These are phyloP conservation scores for Aspergillus diversus DNA, from an alignment of 495 filamentous ascomycete genomes.

Conservation along the genomic window DNA sequence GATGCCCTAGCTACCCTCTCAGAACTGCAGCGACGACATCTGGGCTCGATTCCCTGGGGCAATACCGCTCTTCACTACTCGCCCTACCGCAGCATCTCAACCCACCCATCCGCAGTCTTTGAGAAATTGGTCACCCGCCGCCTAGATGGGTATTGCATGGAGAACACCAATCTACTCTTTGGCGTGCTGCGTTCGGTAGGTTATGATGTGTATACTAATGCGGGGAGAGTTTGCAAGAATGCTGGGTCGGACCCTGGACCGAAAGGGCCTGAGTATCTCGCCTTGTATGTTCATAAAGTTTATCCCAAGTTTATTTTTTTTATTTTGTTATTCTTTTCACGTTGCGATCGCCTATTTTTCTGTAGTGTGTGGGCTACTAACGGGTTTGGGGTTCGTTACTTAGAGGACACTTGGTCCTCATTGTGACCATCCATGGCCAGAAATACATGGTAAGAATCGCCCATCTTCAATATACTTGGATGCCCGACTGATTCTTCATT, in stretches of 20 bases:
- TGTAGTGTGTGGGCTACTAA: neutral
- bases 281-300: constrained; percentile 29
- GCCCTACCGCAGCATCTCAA: constrained; percentile 54
- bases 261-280: constrained; percentile 17
- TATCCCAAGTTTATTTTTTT: no score
- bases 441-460: constrained; percentile 50
- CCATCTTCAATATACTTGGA: neutral
- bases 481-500: neutral
- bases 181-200: constrained; percentile 64
- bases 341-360: neutral
- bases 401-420: constrained; percentile 65
- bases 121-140: constrained; percentile 65
- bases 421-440: constrained; percentile 58
- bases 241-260: constrained; percentile 7
- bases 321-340: no score
- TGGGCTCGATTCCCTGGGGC: constrained; percentile 71
- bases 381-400: neutral
- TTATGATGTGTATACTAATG: constrained; percentile 56
- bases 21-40: constrained; percentile 46
- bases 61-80: constrained; percentile 64
- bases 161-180: constrained; percentile 67
- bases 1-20: constrained; percentile 32
- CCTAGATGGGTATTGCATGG: constrained; percentile 82
- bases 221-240: constrained; percentile 41
- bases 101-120: constrained; percentile 63